Conservation (phyloP, 176 grass and related monocot genomes). For the Miscanthus lutarioriparius region DNA sequence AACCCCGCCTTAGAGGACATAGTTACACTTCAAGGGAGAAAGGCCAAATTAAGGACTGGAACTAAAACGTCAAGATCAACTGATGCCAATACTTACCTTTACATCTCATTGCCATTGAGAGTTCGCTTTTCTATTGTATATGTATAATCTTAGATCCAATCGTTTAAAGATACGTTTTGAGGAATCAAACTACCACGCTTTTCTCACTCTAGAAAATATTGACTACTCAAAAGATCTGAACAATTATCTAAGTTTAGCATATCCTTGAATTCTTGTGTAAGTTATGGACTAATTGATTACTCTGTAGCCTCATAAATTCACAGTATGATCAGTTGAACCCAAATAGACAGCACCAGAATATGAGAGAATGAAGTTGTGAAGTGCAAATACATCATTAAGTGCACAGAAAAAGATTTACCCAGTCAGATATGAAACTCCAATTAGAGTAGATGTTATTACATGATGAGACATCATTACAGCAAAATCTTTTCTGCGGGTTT, state of each 20-base stretch:
- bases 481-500: conserved; percentile 99
- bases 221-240: not conserved
- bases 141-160: not conserved
- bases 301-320: conserved; percentile 14
- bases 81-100: not conserved
- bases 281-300: conserved; percentile 4
- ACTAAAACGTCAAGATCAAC: conserved; percentile 12
- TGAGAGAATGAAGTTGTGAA: conserved; percentile 12
- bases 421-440: conserved; percentile 81
- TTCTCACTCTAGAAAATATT: conserved; percentile 15
- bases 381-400: conserved; percentile 31
- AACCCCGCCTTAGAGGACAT: not conserved
- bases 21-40: not conserved
- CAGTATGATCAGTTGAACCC: not conserved
- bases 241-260: not conserved
- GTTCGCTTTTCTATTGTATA: not conserved
- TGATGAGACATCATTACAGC: conserved; percentile 99
- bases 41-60: conserved; percentile 15
- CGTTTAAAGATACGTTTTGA: conserved; percentile 8
- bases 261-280: not conserved
- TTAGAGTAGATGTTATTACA: conserved; percentile 88
- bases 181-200: conserved; percentile 18
- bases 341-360: conserved; percentile 28
- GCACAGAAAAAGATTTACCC: conserved; percentile 56
- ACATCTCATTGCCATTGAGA: conserved; percentile 3